A percentile compares a stretch with the other conserved stretches of the same genome.
phyloP scores from a whole-genome alignment of 768 basidiomycete species.

The Podaxis mareebaensis region DNA sequence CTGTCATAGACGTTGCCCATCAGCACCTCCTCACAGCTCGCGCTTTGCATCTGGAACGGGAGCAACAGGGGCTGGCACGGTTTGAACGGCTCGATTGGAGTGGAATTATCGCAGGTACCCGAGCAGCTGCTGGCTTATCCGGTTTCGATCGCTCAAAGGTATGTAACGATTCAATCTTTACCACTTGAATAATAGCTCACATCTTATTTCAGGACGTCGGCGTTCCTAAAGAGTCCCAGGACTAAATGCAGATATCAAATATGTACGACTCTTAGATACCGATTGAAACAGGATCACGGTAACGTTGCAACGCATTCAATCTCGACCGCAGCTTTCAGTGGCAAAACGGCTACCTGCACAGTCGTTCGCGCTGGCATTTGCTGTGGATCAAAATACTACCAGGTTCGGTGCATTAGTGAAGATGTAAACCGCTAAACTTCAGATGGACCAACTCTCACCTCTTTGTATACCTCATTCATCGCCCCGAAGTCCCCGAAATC shows the following conservation, averaged over 20 bases:
- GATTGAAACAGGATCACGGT: background rate
- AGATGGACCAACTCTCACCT: constrained; percentile 11
- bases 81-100: constrained; percentile 81
- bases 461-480: constrained; percentile 20
- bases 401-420: background rate
- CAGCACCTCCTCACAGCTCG: constrained; percentile 80
- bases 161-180: background rate
- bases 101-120: constrained; percentile 72
- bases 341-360: constrained; percentile 20
- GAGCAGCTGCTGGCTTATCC: constrained; percentile 72
- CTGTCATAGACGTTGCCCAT: constrained; percentile 68
- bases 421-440: background rate
- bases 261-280: background rate
- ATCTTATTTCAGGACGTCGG: background rate
- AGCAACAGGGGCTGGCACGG: constrained; percentile 42
- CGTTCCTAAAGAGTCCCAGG: background rate
- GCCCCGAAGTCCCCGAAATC: constrained; percentile 17
- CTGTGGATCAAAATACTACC: constrained; percentile 18
- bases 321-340: constrained; percentile 19
- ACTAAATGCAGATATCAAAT: background rate
- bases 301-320: constrained; percentile 19
- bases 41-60: constrained; percentile 58
- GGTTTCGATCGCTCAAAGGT: constrained; percentile 40
- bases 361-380: constrained; percentile 19
- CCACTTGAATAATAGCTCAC: background rate